Base-by-base conservation (phyloP, 2,329 filamentous ascomycete genomes). In the Trichophyton equinum region DNA sequence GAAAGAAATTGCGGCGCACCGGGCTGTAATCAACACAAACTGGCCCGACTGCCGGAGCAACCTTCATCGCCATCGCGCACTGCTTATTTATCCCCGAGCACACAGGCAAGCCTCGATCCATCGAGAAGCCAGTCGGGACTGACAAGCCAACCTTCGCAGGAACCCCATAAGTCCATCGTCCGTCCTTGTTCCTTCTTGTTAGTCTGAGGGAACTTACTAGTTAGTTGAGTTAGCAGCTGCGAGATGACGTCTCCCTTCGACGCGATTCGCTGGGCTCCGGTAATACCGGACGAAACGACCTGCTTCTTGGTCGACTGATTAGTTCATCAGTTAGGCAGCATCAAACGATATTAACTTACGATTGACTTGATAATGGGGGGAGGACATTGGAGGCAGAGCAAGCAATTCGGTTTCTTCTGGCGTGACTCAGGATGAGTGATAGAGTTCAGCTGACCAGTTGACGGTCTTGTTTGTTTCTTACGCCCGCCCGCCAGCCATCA, bases 351-450 rank as follows among this genome's bases (percentile, higher is more conserved):
- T 15, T 15, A 55, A n/a, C n/a, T 27, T 27, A 55, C 33, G 33
- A 55, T 55, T 55, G 33, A 55, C 25, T 55, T 36, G 49, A 55
- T 20, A 8, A 53, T 53, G 25, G 49, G 49, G 49, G 6, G n/a
- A n/a, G 27, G 7, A 27, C 27, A 27, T 27, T 27, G 27, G 27
- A 27, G 6, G 27, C 27, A 55, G 49, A 55, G 9, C 3, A 33
- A 53, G 15, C 33, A 36, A 36, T 36, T 36, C 33, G 33, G 33
- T 7, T 36, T 36, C 33, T 36, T 36, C 33, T 36, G n/a, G 25
- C 27, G 49, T 55, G 49, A 55, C 27, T 55, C 49, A 55, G 49
- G 27, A 55, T 55, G 49, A 55, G 49, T 55, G 49, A 55, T 55
- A 55, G 27, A 55, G 49, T 55, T 55, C 5, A 27, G 25, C 7